Evolutionary conservation across 2,329 filamentous ascomycete genomes (phyloP), one percentile per base, ranked within the genome.

Genomic region (Fusarium zealandicum): DNA sequence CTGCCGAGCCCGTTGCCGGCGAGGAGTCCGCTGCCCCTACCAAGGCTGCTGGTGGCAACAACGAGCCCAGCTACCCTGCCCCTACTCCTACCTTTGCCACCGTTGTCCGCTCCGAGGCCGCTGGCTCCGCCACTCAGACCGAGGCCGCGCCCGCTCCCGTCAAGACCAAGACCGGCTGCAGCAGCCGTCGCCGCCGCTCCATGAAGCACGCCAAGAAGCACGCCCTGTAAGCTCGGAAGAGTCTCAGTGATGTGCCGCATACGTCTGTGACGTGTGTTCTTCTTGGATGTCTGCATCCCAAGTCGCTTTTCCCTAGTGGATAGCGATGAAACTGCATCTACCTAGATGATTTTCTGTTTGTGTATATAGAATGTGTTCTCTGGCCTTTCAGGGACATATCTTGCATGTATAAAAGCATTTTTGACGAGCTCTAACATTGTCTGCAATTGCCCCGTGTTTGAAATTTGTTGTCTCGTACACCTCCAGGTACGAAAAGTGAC

Each of bases 331-430:
- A 52, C 46, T 46, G 49, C 61, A 57, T 57, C 59, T 50, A 30
- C 41, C 22, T 45, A 63, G 50, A 65, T 56, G 51, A 43, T 41
- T 60, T 67, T 60, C 62, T 65, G 57, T 67, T 61, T 64, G 56
- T 61, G 57, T 66, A 67, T 54, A 66, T 66, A 67, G 64, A 66
- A 60, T 57, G 46, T 64, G 64, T 36, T 46, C 51, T 39, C 53
- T 65, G 57, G 13, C 39, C 36, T 61, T 61, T 53, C 59, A 51
- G 64, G 39, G 50, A 33, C 48, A 57, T 59, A 42, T 66, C 61
- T 65, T 51, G 14, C 41, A 33, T 64, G 63, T 65, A 66, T 66
- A 66, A 66, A 65, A 45, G 32, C 51, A 63, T 63, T 63, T 63
- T 56, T 55, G 55, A 59, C 55, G 55, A 59, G 3, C 22, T 9